Evolutionary conservation across 1,284 basidiomycete species (phyloP), one percentile per base, ranked within the genome.

Genomic region (Meripilus lineatus): DNA sequence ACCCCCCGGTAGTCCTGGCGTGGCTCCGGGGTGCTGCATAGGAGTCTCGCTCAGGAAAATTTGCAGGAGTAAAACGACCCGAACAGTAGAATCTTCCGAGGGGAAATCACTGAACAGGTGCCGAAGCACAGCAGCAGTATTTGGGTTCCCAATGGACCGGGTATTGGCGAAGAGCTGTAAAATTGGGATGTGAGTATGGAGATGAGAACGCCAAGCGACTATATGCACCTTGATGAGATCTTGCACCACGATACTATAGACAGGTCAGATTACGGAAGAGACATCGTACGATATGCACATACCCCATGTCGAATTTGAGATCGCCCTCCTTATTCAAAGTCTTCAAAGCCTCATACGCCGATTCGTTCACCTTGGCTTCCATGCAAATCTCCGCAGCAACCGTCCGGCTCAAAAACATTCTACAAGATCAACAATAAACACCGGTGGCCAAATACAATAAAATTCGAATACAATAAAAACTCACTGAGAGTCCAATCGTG

Each of bases 361-460:
- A 63, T 43, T 81, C 78, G 48, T 88, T 88, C 11, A 68, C 61
- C 61, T 79, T 80, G 15, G 79, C 75, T 59, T 88, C 85, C 80
- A 88, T 84, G 56, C 83, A 85, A 22, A 86, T 74, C 59, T 88
- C 85, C 3, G 79, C 83, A 1, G 84, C 84, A 18, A 88, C 83
- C 10, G 84, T 87, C 37, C 84, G 78, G 53, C 77, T 84, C 40
- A 88, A 66, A 59, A 84, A 88, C 83, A 88, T 87, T 40, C 84
- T 88, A 49, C 25, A 37, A n/a, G n/a, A n/a, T n/a, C n/a, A n/a
- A n/a, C n/a, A n/a, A n/a, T n/a, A n/a, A n/a, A n/a, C n/a, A n/a
- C n/a, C n/a, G n/a, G n/a, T n/a, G n/a, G n/a, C n/a, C n/a, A n/a
- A n/a, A n/a, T 33, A 21, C 34, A 32, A 46, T 46, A 42, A 33